phyloP scores from a whole-genome alignment of 2,329 filamentous ascomycete genomes.

The Zymoseptoria ardabiliae region DNA sequence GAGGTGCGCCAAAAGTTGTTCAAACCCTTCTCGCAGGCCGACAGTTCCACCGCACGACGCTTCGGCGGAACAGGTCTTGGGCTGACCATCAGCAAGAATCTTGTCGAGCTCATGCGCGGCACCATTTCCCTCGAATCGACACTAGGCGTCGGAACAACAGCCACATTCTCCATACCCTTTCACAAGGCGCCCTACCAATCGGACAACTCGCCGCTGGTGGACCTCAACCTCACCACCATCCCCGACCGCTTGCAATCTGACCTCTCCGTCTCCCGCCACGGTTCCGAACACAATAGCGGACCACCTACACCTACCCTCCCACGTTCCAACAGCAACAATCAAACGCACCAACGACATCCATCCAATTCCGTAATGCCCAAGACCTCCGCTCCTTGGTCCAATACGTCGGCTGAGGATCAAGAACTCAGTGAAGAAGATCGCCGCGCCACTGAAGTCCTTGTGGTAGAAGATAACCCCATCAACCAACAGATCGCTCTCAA shows the following conservation, averaged over 20 bases:
- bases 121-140: conserved; percentile 63
- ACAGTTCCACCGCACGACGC: conserved; percentile 69
- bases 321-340: background rate
- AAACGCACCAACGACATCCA: conserved; percentile 1
- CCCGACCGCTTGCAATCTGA: conserved; percentile 58
- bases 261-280: conserved; percentile 55
- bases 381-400: conserved; percentile 21
- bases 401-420: conserved; percentile 39
- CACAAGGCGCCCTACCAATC: conserved; percentile 56
- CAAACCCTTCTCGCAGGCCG: conserved; percentile 74
- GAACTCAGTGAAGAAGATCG: conserved; percentile 53
- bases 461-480: conserved; percentile 70
- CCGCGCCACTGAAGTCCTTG: conserved; percentile 58
- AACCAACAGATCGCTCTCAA: conserved; percentile 68
- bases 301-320: conserved; percentile 30
- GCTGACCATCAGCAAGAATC: conserved; percentile 72
- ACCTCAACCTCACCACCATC: conserved; percentile 57
- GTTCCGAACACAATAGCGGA: conserved; percentile 50
- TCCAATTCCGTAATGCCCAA: conserved; percentile 11
- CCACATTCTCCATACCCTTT: conserved; percentile 70
- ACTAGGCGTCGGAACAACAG: conserved; percentile 62
- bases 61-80: conserved; percentile 75
- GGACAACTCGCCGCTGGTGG: conserved; percentile 46
- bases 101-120: conserved; percentile 72
- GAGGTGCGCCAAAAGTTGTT: conserved; percentile 67